Base-by-base conservation (phyloP, 73 alveolate species). In the Tetrahymena elliotti region DNA sequence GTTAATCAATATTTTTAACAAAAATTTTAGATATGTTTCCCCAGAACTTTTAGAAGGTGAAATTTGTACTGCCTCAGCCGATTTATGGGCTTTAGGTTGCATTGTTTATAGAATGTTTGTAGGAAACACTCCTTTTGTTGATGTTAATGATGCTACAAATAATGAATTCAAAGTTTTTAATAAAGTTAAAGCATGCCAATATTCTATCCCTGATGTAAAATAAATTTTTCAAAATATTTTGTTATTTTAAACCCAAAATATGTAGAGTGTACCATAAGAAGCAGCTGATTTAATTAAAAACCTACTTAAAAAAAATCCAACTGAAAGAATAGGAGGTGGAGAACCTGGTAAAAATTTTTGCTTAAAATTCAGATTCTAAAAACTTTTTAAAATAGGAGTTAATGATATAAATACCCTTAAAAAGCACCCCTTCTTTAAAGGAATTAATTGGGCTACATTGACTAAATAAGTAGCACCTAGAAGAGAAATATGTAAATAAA, bases 51-150 rank as follows among this genome's bases (percentile, higher is more conserved):
- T 96, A 10, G 95, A 96, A 33, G 97, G 93, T 9, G 97, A 94
- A 92, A 34, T 39, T 27, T 83, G 93, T 13, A 40, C 93, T 9
- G n/a, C 84, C 7, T 38, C 95, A 3, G 96, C 93, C 10, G 97
- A 96, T 94, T 53, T 96, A 22, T 96, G 97, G 97, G 96, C 97
- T 27, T 84, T 96, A 33, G 97, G 97, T 13, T 37, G 92, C 18
- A 84, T 94, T 22, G 34, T 95, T n/a, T 96, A 94, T 68, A 95
- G 93, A 40, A 94, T 94, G 97, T 84, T 95, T 83, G 93, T 88
- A 38, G 97, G 97, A 10, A 53, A 33, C 20, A 95, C 97, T 8
- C 97, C 97, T 16, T 96, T 96, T 38, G 47, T 31, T 53, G 97
- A 93, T 84, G 22, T 27, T 68, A 68, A 68, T 24, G 88, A 68